Evolutionary conservation across 2,329 filamentous ascomycete genomes (phyloP), one percentile per base, ranked within the genome.

Genomic region (Orbilia oligospora): DNA sequence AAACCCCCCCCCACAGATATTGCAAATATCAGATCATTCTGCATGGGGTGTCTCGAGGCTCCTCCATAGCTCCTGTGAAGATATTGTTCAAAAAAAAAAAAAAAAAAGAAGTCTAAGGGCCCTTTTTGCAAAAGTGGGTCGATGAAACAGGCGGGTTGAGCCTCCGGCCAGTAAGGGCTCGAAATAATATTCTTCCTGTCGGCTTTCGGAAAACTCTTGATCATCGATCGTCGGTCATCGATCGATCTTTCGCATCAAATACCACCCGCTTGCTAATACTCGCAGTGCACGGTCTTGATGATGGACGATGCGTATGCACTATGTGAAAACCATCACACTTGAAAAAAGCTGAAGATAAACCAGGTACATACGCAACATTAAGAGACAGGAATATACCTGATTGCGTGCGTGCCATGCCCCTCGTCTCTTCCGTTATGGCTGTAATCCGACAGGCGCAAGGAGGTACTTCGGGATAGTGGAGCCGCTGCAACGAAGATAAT

Each of bases 331-430:
- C 44, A 56, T 55, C 53, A 55, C 65, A 55, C 30, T n/a, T 51
- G 5, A 16, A 38, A 16, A 5, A 20, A 58, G n/a, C 44, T 22
- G 16, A 51, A 36, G 22, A 46, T 12, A 22, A 58, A 69, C 65
- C 49, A 41, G 65, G 49, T 69, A 69, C 65, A 67, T 67, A 18
- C 33, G 30, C 33, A 55, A 55, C n/a, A 61, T 61, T 61, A 61
- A 44, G 33, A 44, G 36, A 61, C 36, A 61, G 22, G 12, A 61
- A 44, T 61, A 61, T 61, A 61, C 56, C 20, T 44, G 20, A 61
- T 61, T 61, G 56, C 56, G 56, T 61, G 41, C 22, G 48, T 46
- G n/a, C 44, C 18, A 20, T 58, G 33, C 30, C 53, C 14, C 36
- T n/a, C n/a, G 10, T 61, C 14, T 44, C 8, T 41, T 41, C 36